These are phyloP conservation scores for Botryotinia narcissicola DNA, from an alignment of 2,329 filamentous ascomycete genomes.

Conservation along the genomic window DNA sequence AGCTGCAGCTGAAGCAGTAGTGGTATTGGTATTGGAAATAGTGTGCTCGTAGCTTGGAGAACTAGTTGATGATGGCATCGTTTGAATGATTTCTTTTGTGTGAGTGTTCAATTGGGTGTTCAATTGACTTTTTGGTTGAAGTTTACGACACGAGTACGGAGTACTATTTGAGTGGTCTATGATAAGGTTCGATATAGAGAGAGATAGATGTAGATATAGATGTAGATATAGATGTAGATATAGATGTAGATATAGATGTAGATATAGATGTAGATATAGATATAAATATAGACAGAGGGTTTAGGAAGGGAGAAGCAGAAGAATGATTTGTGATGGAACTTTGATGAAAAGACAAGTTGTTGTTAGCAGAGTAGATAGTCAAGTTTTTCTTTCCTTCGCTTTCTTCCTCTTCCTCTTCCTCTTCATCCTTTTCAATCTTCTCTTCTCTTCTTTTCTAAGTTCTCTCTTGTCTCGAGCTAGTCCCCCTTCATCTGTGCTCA, in stretches of 20 bases:
- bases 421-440: neutral
- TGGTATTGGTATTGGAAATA: neutral
- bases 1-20: neutral
- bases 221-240: neutral
- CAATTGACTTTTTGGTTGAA: neutral
- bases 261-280: neutral
- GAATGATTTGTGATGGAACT: neutral
- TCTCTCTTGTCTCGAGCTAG: neutral
- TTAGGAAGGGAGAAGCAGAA: neutral
- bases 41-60: neutral
- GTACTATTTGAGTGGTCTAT: neutral
- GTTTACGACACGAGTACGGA: neutral
- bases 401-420: neutral
- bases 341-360: neutral
- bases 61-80: conserved; percentile 4
- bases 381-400: neutral
- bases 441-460: neutral
- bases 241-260: no score
- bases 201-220: neutral
- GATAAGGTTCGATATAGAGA: neutral
- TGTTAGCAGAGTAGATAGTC: neutral
- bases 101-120: neutral
- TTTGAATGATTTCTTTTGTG: neutral
- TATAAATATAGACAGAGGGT: neutral
- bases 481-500: neutral